These are phyloP conservation scores for Canna indica DNA, from an alignment of 176 grass and related monocot genomes.

Conservation along the genomic window DNA sequence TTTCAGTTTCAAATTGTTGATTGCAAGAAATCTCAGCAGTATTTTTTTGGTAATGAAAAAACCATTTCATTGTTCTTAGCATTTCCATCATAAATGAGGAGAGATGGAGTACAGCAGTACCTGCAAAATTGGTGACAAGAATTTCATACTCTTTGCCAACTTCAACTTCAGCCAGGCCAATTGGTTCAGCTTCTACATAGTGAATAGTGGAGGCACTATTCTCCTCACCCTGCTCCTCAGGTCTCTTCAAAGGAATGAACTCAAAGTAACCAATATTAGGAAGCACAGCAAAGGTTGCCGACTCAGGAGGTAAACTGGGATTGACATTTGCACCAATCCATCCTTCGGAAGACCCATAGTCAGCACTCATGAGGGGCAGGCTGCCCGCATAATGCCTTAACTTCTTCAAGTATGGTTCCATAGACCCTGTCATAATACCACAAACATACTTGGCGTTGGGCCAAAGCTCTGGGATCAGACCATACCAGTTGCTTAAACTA, in stretches of 20 bases:
- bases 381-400: constrained; percentile 80
- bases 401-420: constrained; percentile 96
- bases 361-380: constrained; percentile 76
- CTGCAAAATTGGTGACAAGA: constrained; percentile 68
- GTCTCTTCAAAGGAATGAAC: constrained; percentile 83
- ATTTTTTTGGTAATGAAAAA: no score
- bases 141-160: constrained; percentile 76
- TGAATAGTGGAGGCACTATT: constrained; percentile 37
- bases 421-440: constrained; percentile 96
- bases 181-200: constrained; percentile 71
- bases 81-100: no score
- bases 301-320: constrained; percentile 56
- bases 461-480: constrained; percentile 79
- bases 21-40: no score
- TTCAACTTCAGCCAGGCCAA: constrained; percentile 82
- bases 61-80: neutral
- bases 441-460: constrained; percentile 87
- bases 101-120: constrained; percentile 26
- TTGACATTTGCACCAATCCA: constrained; percentile 89
- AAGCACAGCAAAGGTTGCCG: constrained; percentile 59
- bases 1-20: no score
- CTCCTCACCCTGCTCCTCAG: constrained; percentile 49
- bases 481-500: constrained; percentile 82
- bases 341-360: constrained; percentile 91
- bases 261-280: constrained; percentile 85